Evolutionary conservation across 78 protist genomes (phyloP).

Genomic region (Speleostelium caveatum): DNA sequence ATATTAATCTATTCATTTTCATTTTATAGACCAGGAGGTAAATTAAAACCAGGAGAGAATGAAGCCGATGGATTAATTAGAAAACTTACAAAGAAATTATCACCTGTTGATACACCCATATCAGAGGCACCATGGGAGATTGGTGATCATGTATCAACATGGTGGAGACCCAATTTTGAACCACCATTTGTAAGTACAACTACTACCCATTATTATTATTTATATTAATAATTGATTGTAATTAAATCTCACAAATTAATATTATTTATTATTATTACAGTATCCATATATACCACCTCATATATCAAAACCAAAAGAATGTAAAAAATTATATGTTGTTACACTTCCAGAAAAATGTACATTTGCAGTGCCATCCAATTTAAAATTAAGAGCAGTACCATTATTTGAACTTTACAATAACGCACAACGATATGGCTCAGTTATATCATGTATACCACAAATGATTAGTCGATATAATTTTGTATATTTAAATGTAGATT

Average conservation of each 20-base stretch:
- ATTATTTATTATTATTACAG: slow-evolving; percentile 3
- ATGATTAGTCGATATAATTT: slow-evolving; percentile 57
- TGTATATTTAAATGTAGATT: slow-evolving; percentile 55
- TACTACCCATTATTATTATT: neutral
- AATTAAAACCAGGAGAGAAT: slow-evolving; percentile 84
- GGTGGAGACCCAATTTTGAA: slow-evolving; percentile 92
- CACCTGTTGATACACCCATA: slow-evolving; percentile 69
- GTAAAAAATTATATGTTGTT: slow-evolving; percentile 83
- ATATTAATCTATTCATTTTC: too few species aligned
- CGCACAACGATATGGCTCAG: slow-evolving; percentile 67
- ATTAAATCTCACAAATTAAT: neutral
- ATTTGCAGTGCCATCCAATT: slow-evolving; percentile 86
- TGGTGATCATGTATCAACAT: slow-evolving; percentile 74
- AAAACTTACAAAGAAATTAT: slow-evolving; percentile 78
- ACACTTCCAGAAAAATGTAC: slow-evolving; percentile 85
- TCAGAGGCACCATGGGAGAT: slow-evolving; percentile 66
- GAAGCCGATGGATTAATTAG: slow-evolving; percentile 85
- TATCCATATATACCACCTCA: slow-evolving; percentile 92
- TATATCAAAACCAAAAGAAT: slow-evolving; percentile 90
- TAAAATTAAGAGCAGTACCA: slow-evolving; percentile 86
- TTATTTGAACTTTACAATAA: slow-evolving; percentile 89
- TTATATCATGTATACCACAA: slow-evolving; percentile 79
- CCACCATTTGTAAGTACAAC: slow-evolving; percentile 34
- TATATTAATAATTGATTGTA: neutral
- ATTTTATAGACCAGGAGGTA: slow-evolving; percentile 90